Evolutionary conservation across 352 stramenopile genomes (phyloP), one percentile per base, ranked within the genome.

Genomic region (Phytophthora fragariae): DNA sequence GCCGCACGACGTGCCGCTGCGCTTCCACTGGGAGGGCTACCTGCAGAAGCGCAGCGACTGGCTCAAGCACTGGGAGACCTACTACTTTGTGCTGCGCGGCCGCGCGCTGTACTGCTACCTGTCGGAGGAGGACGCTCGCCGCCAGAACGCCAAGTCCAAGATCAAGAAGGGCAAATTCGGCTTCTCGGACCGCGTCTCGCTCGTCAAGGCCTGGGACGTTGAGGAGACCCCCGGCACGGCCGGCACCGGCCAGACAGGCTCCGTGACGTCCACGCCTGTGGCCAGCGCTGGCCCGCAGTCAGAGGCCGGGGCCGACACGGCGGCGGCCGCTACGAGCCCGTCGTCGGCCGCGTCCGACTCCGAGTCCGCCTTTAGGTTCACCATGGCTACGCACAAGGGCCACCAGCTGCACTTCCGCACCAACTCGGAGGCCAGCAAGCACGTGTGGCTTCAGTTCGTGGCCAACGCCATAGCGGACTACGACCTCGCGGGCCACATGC

Each of bases 21-120:
- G 77, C 15, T 89, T 87, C 70, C 86, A 96, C 68, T 96, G 88
- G 88, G 88, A 92, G 59, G 90, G 90, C 39, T 96, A 96, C 62
- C 79, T 96, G 15, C 89, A 95, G 82, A 96, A 96, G 75, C 86
- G 89, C 70, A 94, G 85, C 56, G 90, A 96, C 77, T 96, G 90
- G 90, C 86, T 96, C 63, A 96, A 95, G 77, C 88, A 96, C 75
- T 95, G 88, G 90, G 90, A 96, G 67, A 96, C 87, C 46, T 96
- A 94, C 81, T 96, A 93, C 73, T 94, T 96, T 52, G 88, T 95
- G 8, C 70, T 96, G 15, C 82, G 83, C 3, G 87, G 88, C 0
- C 77, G 85, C 2, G 77, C 79, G 31, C 77, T 96, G 37, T 96
- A 93, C 63, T 96, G 89, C 73, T 96, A 96, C 62, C 62, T 96